Evolutionary conservation across 345 rosid genomes (phyloP).

Genomic region (Arabis alpina): DNA sequence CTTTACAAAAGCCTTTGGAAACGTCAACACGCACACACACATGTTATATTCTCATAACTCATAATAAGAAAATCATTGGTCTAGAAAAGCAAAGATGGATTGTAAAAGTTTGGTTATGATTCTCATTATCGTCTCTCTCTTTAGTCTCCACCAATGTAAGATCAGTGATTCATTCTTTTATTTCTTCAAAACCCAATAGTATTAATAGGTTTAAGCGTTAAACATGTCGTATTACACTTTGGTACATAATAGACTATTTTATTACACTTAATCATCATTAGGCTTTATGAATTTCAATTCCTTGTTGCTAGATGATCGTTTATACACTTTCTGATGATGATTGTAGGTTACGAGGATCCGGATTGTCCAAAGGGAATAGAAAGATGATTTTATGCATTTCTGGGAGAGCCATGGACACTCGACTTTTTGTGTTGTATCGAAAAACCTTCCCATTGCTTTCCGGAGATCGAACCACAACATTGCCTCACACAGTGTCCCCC

Average conservation of each 20-base stretch:
- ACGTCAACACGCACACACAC: no score
- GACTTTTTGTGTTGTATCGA: neutral
- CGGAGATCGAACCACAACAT: no score
- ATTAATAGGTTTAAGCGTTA: no score
- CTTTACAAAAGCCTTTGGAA: no score
- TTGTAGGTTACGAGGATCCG: neutral
- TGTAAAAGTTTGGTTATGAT: neutral
- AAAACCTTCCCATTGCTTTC: neutral
- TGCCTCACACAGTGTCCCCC: no score
- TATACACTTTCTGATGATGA: neutral
- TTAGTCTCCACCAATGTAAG: neutral
- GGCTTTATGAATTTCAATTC: no score
- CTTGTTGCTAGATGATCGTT: neutral
- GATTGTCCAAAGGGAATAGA: neutral
- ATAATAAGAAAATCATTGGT: neutral
- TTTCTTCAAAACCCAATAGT: no score
- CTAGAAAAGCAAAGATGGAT: neutral
- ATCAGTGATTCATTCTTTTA: no score
- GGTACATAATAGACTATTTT: no score
- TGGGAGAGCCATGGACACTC: neutral
- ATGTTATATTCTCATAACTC: no score
- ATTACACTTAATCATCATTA: no score
- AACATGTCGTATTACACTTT: no score
- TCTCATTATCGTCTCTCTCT: conserved; percentile 2
- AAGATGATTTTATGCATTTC: neutral